These are phyloP conservation scores for Epichloe sylvatica DNA, from an alignment of 2,329 filamentous ascomycete genomes.

Conservation along the genomic window DNA sequence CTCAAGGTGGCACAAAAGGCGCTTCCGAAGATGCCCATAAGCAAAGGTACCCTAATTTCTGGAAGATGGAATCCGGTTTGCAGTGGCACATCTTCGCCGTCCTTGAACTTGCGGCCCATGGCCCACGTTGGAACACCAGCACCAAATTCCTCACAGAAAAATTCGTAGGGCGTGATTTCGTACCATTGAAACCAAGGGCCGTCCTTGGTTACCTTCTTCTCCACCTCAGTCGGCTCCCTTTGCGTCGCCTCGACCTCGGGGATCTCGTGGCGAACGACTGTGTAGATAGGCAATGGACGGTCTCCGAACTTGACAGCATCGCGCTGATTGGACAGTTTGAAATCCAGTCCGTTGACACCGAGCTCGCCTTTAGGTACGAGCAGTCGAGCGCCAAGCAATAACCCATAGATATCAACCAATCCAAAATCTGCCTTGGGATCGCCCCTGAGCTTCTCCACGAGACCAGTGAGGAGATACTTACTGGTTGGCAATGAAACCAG, in stretches of 20 bases:
- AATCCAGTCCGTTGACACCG: conserved; percentile 59
- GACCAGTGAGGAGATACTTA: conserved; percentile 73
- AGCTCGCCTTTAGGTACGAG: conserved; percentile 69
- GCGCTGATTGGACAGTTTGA: conserved; percentile 83
- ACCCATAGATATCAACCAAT: conserved; percentile 83
- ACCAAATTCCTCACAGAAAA: conserved; percentile 84
- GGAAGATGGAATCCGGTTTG: conserved; percentile 60
- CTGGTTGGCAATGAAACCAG: conserved; percentile 84
- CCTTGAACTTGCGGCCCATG: conserved; percentile 67
- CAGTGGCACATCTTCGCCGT: conserved; percentile 39
- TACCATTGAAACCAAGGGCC: conserved; percentile 98
- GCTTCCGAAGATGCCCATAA: conserved; percentile 92
- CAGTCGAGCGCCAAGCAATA: conserved; percentile 70
- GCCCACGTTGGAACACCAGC: conserved; percentile 95
- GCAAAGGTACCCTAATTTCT: conserved; percentile 66
- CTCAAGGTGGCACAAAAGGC: conserved; percentile 92
- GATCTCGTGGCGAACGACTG: conserved; percentile 89
- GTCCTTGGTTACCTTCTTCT: conserved; percentile 37
- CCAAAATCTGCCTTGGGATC: conserved; percentile 60
- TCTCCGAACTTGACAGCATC: conserved; percentile 62
- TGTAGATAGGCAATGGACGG: conserved; percentile 86
- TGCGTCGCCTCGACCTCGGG: conserved; percentile 39
- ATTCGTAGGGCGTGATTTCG: conserved; percentile 86
- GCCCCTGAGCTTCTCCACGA: conserved; percentile 84
- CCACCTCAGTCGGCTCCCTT: conserved; percentile 4